A percentile compares a stretch with the other conserved stretches of the same genome.
These are phyloP conservation scores for Suillus bovinus DNA, from an alignment of 768 basidiomycete genomes.

Conservation along the genomic window DNA sequence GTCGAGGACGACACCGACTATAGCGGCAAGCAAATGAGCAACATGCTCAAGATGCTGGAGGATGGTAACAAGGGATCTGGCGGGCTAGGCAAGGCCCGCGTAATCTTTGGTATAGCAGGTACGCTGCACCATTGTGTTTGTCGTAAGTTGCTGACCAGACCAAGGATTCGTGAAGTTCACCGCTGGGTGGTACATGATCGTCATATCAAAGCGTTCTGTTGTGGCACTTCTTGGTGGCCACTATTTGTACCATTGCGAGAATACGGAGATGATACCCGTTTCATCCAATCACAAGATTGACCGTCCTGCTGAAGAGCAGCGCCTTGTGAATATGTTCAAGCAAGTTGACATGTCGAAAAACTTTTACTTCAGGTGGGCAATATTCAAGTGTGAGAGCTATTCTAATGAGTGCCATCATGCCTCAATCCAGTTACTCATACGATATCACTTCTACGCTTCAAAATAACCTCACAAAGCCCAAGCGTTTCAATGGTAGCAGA, in stretches of 20 bases:
- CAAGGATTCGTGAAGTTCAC: constrained; percentile 90
- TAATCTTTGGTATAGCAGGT: constrained; percentile 87
- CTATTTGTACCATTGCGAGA: constrained; percentile 95
- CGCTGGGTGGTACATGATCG: constrained; percentile 93
- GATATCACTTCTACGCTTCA: constrained; percentile 96
- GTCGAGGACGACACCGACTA: constrained; percentile 91
- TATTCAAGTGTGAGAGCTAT: background rate
- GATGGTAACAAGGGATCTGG: constrained; percentile 91
- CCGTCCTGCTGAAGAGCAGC: constrained; percentile 85
- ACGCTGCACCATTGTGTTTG: constrained; percentile 15
- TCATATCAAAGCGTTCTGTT: constrained; percentile 86
- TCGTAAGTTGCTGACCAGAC: background rate
- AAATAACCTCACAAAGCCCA: constrained; percentile 74
- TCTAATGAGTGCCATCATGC: constrained; percentile 1
- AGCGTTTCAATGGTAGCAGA: constrained; percentile 40
- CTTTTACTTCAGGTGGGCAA: constrained; percentile 89
- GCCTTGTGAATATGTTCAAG: constrained; percentile 88
- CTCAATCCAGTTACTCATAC: constrained; percentile 79
- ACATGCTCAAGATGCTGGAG: constrained; percentile 91
- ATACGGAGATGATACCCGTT: constrained; percentile 80
- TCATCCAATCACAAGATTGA: constrained; percentile 82
- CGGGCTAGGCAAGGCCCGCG: constrained; percentile 75
- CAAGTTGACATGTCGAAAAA: constrained; percentile 99
- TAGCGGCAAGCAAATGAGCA: constrained; percentile 84
- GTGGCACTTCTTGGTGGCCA: constrained; percentile 95